Base-by-base conservation (phyloP, 495 filamentous ascomycete species). In the Umbilicaria muhlenbergii region DNA sequence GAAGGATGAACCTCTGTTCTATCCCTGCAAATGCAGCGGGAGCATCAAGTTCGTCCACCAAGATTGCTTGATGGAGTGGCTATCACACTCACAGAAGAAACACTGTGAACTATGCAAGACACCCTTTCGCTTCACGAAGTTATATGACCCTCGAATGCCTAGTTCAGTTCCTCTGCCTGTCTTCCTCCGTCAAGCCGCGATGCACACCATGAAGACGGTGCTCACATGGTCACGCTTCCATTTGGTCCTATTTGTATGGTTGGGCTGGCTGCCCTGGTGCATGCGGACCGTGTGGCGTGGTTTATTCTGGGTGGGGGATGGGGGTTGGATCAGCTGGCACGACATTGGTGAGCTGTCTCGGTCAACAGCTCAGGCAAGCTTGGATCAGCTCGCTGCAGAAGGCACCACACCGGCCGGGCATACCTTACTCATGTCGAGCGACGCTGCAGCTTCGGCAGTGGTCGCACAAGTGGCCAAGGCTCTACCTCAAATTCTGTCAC, bases 91-190 rank as follows among this genome's bases (percentile, higher is more conserved):
- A 1, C 88, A 95, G 58, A 96, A 95, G 74, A 95, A 95, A 60
- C 81, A 96, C 69, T 99, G 91, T 66, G 91, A 99, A 68, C 77
- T 99, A 13, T 99, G 91, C 76, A 96, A 96, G 61, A 99, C 92
- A 16, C 77, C 86, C 1, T 99, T 95, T 58, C 81, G 83, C 33
- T 99, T 99, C 62, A 99, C 91, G 17, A 96, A 99, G 56, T 73
- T 99, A 8, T 99, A 99, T 66, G 73, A 86, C 47, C 84, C 86
- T 8, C 68, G 86, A 48, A 99, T 96, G 92, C 91, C 91, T 3
- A 71, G 74, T 37, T 71, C 68, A 10, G 70, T 99, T 33, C 92
- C 91, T 1, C 65, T 77, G 13, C 72, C 77, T 24, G 66, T 99
- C 46, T 94, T 96, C 56, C 44, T 85, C 43, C 74, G 75, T 42